Evolutionary conservation across 768 basidiomycete genomes (phyloP), one percentile per base, ranked within the genome.

Genomic region (Pleurotus pulmonarius): DNA sequence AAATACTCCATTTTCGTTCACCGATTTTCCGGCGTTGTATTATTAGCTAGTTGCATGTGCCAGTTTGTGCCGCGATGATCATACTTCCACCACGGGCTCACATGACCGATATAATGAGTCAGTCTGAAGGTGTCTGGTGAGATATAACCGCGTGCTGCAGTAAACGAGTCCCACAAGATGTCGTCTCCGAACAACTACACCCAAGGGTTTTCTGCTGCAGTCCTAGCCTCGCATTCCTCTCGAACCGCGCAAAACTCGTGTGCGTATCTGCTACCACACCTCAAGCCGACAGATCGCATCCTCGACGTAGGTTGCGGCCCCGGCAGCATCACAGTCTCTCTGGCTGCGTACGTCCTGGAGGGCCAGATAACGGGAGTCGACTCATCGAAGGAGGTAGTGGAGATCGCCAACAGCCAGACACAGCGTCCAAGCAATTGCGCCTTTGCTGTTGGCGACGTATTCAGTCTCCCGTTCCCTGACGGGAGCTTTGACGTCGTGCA

Each of bases 281-380:
- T 53, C 37, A 53, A 53, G n/a, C 16, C 39, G 22, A 41, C 51
- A 16, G 51, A 53, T 24, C 58, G 64, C 37, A 70, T 83, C 55
- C 75, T 83, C 43, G 81, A 83, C 61, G 62, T 81, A 37, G 80
- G 80, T 8, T 82, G 77, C 58, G 80, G 82, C 0, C 80, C 81
- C 0, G 82, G 80, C 0, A 77, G 76, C 12, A 82, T 82, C 64
- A 79, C 79, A 1, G 58, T 63, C 26, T 74, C 74, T 52, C 64
- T 83, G 18, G 80, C 80, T 2, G 56, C 56, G 1, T 67, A 68
- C 56, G 73, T 76, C 15, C 70, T 73, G 1, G 46, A 72, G 26
- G 81, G 79, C 0, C 62, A 69, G 8, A 74, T 81, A 41, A 71
- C 70, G 12, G 81, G 78, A 3, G 56, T 82, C 51, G 82, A 83